Evolutionary conservation across 1,284 basidiomycete genomes (phyloP), one percentile per base, ranked within the genome.

Genomic region (Apiotrichum montevideense): DNA sequence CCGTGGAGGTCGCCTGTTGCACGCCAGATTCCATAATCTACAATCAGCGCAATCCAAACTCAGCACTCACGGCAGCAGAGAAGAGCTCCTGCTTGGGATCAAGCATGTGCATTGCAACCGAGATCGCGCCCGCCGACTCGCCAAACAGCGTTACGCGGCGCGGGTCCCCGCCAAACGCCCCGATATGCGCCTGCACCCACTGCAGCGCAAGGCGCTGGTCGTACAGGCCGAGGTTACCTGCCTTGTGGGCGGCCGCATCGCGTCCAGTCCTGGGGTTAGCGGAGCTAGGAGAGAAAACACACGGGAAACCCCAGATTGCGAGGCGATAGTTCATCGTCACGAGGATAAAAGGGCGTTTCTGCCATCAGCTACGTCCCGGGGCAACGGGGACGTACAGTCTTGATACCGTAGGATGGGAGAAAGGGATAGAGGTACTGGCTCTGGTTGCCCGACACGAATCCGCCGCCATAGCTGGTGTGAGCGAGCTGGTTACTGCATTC

Each of bases 171-270:
- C 80, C 80, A 57, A 80, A 81, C 1, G 65, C 66, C 39, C 62
- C 63, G 51, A 81, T 79, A 58, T 81, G 75, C 50, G 74, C 46
- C 40, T 79, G 75, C 0, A 81, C 74, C 80, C 80, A 82, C 54
- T 79, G 63, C 4, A 82, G 68, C 0, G 75, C 79, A 32, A 77
- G 66, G 3, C 74, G 66, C 56, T 80, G 77, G 60, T 82, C 80
- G 50, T 64, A 61, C n/a, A 77, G 52, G n/a, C 76, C 77, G 6
- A 77, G 65, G 55, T 77, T 77, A 29, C 67, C 68, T 0, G 70
- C 72, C 4, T 60, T 56, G 46, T 71, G 67, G 32, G 65, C 63
- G 1, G 66, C 69, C 11, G 70, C 65, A 29, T 72, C 71, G 1
- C 59, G 57, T 13, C 74, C 72, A 39, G 64, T 63, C 41, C 63